Evolutionary conservation across 1,284 basidiomycete genomes (phyloP).

Genomic region (Porogramme epimiltina): DNA sequence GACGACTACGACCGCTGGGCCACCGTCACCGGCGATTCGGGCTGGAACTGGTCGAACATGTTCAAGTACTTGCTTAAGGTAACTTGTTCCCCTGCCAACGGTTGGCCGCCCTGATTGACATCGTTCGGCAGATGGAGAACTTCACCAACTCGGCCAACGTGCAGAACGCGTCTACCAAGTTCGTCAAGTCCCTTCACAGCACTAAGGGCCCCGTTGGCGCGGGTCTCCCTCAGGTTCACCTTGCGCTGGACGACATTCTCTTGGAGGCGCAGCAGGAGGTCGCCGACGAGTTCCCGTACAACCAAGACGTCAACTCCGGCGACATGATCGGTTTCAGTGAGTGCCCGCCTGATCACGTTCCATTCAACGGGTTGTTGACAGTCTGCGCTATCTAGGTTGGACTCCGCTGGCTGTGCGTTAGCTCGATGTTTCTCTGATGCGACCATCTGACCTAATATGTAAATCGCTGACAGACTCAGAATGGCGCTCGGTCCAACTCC

Average conservation of each 20-base stretch:
- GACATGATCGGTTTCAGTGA: slow-evolving; percentile 40
- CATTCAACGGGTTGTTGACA: background rate
- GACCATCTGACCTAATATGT: background rate
- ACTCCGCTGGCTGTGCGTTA: slow-evolving; percentile 6
- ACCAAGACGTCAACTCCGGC: slow-evolving; percentile 40
- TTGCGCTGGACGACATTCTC: slow-evolving; percentile 34
- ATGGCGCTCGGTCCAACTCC: slow-evolving; percentile 32
- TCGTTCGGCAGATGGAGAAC: background rate
- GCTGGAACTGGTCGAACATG: slow-evolving; percentile 33
- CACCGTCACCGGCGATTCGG: slow-evolving; percentile 29
- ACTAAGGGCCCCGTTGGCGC: slow-evolving; percentile 31
- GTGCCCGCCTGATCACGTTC: slow-evolving; percentile 5
- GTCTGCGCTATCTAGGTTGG: slow-evolving; percentile 1
- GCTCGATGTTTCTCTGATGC: too few relatives aligned
- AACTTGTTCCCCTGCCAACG: background rate
- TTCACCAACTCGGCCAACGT: slow-evolving; percentile 8
- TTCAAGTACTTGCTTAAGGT: slow-evolving; percentile 27
- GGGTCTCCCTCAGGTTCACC: slow-evolving; percentile 35
- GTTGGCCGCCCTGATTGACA: background rate
- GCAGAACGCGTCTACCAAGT: slow-evolving; percentile 7
- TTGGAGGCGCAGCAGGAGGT: slow-evolving; percentile 34
- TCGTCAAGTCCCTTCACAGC: slow-evolving; percentile 16
- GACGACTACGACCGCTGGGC: slow-evolving; percentile 36
- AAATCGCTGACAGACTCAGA: slow-evolving; percentile 9
- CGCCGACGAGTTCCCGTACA: slow-evolving; percentile 38